Evolutionary conservation across 2,329 filamentous ascomycete genomes (phyloP).

Genomic region (Eutypella sp.): DNA sequence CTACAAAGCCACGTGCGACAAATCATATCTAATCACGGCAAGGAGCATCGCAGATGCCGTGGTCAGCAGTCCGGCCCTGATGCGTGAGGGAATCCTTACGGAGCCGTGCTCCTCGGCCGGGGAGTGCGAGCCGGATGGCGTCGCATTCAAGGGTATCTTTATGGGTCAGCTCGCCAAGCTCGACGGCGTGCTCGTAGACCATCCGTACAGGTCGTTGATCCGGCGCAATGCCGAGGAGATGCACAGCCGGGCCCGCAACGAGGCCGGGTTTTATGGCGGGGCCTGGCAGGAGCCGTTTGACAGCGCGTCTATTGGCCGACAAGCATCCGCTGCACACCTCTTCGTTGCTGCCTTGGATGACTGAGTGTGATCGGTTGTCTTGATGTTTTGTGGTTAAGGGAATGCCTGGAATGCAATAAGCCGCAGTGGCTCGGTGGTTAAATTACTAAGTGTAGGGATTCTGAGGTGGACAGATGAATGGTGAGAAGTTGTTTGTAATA

Average conservation of each 20-base stretch:
- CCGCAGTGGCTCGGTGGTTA: too few relatives aligned
- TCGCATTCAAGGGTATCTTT: constrained; percentile 3
- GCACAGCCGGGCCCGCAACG: not conserved
- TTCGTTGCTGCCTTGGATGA: not conserved
- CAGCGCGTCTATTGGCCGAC: not conserved
- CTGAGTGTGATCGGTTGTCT: not conserved
- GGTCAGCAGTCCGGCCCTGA: constrained; percentile 28
- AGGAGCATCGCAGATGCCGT: constrained; percentile 44
- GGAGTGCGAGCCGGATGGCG: constrained; percentile 1
- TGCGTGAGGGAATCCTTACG: not conserved
- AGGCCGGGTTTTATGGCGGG: not conserved
- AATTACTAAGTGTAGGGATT: too few relatives aligned
- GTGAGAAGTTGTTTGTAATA: too few relatives aligned
- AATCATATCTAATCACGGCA: constrained; percentile 27
- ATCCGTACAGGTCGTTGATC: not conserved
- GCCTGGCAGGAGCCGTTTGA: not conserved
- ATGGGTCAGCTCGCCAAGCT: not conserved
- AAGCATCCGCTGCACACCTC: not conserved
- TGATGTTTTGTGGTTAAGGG: not conserved
- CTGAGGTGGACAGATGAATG: too few relatives aligned
- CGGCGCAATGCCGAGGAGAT: not conserved
- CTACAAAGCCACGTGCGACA: constrained; percentile 31
- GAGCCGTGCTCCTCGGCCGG: constrained; percentile 16
- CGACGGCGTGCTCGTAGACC: not conserved
- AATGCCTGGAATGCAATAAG: too few relatives aligned